Percentiles rank a stretch among this genome's conserved stretches.
Evolutionary conservation across 306 rosid species (phyloP).

Genomic region (Quercus wislizeni): DNA sequence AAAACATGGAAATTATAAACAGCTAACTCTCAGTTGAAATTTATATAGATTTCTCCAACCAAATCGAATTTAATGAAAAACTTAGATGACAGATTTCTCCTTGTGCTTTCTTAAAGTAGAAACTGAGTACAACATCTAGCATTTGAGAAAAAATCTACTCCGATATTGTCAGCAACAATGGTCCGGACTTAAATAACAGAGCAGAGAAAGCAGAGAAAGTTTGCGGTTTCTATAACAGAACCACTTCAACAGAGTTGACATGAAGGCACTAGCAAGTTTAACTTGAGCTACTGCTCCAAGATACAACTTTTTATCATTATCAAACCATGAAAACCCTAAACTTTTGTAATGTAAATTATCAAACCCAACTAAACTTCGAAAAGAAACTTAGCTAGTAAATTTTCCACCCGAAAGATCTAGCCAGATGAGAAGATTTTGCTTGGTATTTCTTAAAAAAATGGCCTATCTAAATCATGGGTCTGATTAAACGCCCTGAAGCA

Average conservation of each 20-base stretch:
- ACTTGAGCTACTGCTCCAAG: not conserved
- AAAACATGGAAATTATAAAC: not conserved
- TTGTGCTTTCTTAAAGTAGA: not conserved
- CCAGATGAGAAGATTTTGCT: not conserved
- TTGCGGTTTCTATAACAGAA: not conserved
- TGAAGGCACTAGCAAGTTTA: not conserved
- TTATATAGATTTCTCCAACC: not conserved
- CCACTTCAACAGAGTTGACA: not conserved
- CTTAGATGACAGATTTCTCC: not conserved
- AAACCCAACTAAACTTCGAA: not conserved
- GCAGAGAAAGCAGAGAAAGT: not conserved
- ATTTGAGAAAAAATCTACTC: not conserved
- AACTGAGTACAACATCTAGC: not conserved
- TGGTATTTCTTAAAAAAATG: not conserved
- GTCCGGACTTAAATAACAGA: not conserved
- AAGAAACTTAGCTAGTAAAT: not conserved
- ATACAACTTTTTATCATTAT: not conserved
- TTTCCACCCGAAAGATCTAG: not conserved
- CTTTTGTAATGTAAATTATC: not conserved
- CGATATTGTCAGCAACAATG: not conserved
- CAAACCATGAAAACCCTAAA: not conserved
- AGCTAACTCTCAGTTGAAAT: not conserved
- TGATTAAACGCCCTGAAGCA: not conserved
- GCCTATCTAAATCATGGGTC: not conserved
- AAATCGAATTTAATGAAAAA: not conserved